phyloP scores from a whole-genome alignment of 2,329 filamentous ascomycete species.

The Verticillium alfalfae region DNA sequence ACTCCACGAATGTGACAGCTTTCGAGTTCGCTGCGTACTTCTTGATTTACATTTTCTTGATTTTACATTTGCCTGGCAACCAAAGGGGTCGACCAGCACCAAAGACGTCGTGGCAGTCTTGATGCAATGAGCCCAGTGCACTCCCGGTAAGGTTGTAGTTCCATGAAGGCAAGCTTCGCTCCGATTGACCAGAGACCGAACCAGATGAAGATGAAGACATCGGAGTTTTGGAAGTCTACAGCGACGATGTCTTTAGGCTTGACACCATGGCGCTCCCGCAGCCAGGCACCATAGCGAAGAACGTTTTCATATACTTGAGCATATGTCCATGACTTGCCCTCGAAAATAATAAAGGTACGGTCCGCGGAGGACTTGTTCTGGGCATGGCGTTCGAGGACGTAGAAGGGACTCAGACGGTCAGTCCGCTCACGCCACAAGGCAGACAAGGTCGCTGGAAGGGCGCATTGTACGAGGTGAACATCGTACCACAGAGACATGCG shows the following conservation, averaged over 20 bases:
- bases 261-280: slow-evolving; percentile 59
- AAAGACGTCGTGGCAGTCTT: slow-evolving; percentile 61
- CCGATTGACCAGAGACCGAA: slow-evolving; percentile 79
- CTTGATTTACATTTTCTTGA: slow-evolving; percentile 54
- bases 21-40: slow-evolving; percentile 45
- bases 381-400: slow-evolving; percentile 65
- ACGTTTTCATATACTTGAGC: slow-evolving; percentile 66
- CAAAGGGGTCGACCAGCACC: slow-evolving; percentile 61
- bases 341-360: slow-evolving; percentile 59
- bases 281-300: slow-evolving; percentile 70
- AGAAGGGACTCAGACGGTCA: slow-evolving; percentile 68
- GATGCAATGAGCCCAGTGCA: slow-evolving; percentile 67
- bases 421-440: slow-evolving; percentile 42
- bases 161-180: slow-evolving; percentile 74
- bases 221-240: slow-evolving; percentile 75
- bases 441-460: slow-evolving; percentile 38
- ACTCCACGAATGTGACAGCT: slow-evolving; percentile 52
- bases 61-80: too few species aligned
- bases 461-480: slow-evolving; percentile 48
- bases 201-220: slow-evolving; percentile 70
- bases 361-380: slow-evolving; percentile 43
- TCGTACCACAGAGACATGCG: slow-evolving; percentile 64
- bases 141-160: slow-evolving; percentile 78
- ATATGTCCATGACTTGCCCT: slow-evolving; percentile 67
- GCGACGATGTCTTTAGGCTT: slow-evolving; percentile 72